Evolutionary conservation across 2,329 filamentous ascomycete genomes (phyloP), one percentile per base, ranked within the genome.

Genomic region (Neonectria ditissima): DNA sequence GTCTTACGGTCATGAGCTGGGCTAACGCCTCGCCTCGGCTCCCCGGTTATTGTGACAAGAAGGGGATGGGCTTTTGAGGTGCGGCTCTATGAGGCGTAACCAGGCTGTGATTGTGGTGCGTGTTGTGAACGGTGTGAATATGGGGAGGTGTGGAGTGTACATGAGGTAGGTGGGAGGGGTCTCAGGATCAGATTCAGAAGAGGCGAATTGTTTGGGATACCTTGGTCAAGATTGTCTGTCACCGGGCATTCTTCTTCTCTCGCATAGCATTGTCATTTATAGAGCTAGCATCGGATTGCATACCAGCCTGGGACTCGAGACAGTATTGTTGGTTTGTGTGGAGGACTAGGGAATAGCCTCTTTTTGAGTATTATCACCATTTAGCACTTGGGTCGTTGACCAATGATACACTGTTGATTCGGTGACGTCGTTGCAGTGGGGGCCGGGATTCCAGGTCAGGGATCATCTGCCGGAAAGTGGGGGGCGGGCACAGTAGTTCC

Each of bases 1-100:
- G 86, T 37, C 82, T 98, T 73, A 99, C 96, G 1, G 82, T 97
- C 51, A 86, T 91, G 75, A 97, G 92, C 78, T 99, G 96, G 97
- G 88, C 92, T 7, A 84, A 83, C 54, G 88, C 89, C 5, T 79
- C 79, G 14, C 80, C 82, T 14, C 76, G 76, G 61, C 71, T 78
- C 8, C 86, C 86, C 0, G 84, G 84, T 58, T 88, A 89, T 74
- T 89, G 87, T 66, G 85, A 88, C 57, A 77, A 77, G 57, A 79
- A 67, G 50, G 70, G 71, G 11, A 43, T 63, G 14, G 69, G 65
- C 28, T 59, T 68, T 20, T 72, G 28, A 69, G 51, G 44, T 18
- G 20, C 48, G 34, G 18, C 43, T 24, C 34, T 51, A 50, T 26
- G 47, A 53, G 43, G 11, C 13, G 26, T 11, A 26, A 8, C 18